Evolutionary conservation across 352 stramenopile species (phyloP), one percentile per base, ranked within the genome.

Genomic region (Halophytophthora batemanensis): DNA sequence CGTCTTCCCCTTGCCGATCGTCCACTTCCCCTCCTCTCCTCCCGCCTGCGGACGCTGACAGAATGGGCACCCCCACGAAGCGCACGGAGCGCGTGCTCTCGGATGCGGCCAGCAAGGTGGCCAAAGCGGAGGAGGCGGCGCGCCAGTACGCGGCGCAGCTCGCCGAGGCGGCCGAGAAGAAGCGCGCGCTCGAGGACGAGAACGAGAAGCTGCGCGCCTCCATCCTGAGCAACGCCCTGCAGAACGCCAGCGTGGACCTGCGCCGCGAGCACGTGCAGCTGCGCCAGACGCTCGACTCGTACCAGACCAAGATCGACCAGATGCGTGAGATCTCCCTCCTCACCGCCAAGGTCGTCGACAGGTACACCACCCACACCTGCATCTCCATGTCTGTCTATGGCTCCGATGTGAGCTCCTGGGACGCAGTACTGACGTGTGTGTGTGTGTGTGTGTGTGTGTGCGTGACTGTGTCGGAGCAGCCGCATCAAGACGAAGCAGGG

Each of bases 261-360:
- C 79, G 82, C 22, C 81, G 81, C 28, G 83, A 94, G 53, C 80
- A 94, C 46, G 72, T 87, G 55, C 81, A 91, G 61, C 64, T 94
- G 45, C 80, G 81, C 10, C 83, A 94, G 68, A 91, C 82, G 37
- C 68, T 93, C 14, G 79, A 92, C 53, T 91, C 81, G 66, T 90
- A 89, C 64, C 81, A 94, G 74, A 84, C 62, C 66, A 94, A 94
- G 66, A 90, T 94, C 61, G 82, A 92, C 61, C 81, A 90, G 55
- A 90, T 91, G 79, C 66, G 82, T 50, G 82, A 93, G 59, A 90
- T 93, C 53, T 90, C 83, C 52, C 61, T 94, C 53, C 74, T 94
- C 51, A 81, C 75, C 31, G 83, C 83, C 52, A 87, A 86, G 56
- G 83, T 94, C 37, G 82, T 94, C 41, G 84, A 94, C 69, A 91